A percentile compares a stretch with the other conserved stretches of the same genome.
phyloP scores from a whole-genome alignment of 176 grass and related monocot genomes.

The Avena atlantica region DNA sequence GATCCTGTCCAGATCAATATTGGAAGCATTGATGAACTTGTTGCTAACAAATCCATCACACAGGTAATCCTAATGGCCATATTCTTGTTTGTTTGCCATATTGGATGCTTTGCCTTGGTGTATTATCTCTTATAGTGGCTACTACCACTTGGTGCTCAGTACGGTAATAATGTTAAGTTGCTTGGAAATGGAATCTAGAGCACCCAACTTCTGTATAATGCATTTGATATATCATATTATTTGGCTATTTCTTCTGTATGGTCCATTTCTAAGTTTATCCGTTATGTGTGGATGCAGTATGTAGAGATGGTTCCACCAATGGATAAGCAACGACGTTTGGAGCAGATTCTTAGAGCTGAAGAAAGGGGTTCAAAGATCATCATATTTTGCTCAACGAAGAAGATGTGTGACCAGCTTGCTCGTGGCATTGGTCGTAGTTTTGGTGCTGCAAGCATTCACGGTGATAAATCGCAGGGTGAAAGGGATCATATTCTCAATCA shows the following conservation, averaged over 20 bases:
- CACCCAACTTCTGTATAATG: constrained; percentile 21
- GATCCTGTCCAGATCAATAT: constrained; percentile 96
- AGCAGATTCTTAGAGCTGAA: constrained; percentile 94
- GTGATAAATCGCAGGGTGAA: constrained; percentile 91
- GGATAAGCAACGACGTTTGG: constrained; percentile 85
- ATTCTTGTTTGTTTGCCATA: constrained; percentile 38
- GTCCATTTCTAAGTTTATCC: constrained; percentile 26
- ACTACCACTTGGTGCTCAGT: constrained; percentile 4
- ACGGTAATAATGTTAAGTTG: background rate
- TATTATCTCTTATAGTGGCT: background rate
- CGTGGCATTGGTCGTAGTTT: constrained; percentile 79
- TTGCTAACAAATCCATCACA: constrained; percentile 96
- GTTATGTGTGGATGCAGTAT: constrained; percentile 56
- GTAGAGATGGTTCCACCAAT: constrained; percentile 81
- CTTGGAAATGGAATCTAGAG: constrained; percentile 18
- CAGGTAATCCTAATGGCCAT: constrained; percentile 58
- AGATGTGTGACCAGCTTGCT: constrained; percentile 86
- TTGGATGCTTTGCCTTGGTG: background rate
- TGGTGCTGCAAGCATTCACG: constrained; percentile 85
- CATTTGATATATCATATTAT: constrained; percentile 20
- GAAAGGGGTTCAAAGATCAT: constrained; percentile 97
- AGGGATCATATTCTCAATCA: constrained; percentile 91
- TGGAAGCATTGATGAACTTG: constrained; percentile 89
- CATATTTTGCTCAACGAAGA: constrained; percentile 96
- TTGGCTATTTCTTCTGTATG: constrained; percentile 17